Conservation (phyloP, 441 rosid genomes). For the Brassica balearica region DNA sequence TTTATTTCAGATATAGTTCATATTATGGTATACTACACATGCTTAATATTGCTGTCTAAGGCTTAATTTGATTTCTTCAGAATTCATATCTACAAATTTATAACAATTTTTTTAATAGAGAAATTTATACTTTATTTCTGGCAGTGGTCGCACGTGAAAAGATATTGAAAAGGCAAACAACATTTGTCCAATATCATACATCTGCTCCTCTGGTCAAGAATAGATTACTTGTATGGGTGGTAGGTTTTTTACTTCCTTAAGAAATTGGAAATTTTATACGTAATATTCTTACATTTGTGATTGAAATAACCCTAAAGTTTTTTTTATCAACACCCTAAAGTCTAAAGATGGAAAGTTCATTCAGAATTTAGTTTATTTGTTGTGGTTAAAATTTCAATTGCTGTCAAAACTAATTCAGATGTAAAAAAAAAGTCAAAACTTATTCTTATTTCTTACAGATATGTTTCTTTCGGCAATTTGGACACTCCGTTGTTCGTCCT, state of each 20-base stretch:
- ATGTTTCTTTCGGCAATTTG: constrained; percentile 89
- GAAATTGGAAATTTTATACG: too few species aligned
- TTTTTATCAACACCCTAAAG: not conserved
- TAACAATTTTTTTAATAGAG: not conserved
- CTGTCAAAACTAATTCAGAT: not conserved
- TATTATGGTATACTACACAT: not conserved
- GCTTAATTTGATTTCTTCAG: not conserved
- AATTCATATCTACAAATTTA: not conserved
- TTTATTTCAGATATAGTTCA: not conserved
- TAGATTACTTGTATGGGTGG: constrained; percentile 81
- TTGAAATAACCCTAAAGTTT: not conserved
- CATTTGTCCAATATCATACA: constrained; percentile 71
- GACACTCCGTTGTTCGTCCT: constrained; percentile 73
- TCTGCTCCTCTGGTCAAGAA: constrained; percentile 64
- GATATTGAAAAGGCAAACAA: constrained; percentile 72
- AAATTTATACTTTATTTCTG: not conserved
- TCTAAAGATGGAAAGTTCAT: not conserved
- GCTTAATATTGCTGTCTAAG: not conserved
- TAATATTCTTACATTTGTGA: not conserved
- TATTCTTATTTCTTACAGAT: constrained; percentile 50
- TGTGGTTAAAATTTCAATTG: not conserved
- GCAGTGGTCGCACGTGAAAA: constrained; percentile 64
- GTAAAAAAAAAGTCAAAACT: not conserved
- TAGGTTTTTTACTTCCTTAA: constrained; percentile 31
- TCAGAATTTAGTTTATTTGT: not conserved